Evolutionary conservation across 768 basidiomycete species (phyloP).

Genomic region (Boletus sp.): DNA sequence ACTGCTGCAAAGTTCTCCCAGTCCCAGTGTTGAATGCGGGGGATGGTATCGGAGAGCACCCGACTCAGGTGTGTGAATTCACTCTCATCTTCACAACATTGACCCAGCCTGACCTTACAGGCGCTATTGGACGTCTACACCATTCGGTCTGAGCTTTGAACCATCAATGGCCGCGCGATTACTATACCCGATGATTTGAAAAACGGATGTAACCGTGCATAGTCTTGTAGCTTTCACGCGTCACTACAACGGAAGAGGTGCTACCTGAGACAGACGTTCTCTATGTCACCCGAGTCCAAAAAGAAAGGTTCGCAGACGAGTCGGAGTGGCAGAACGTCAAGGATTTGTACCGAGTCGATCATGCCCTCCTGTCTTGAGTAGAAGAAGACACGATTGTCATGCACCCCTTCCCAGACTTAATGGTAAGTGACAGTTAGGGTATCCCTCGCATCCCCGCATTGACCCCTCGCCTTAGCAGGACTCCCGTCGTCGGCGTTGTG

Average conservation of each 20-base stretch:
- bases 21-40: slow-evolving; percentile 97
- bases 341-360: slow-evolving; percentile 90
- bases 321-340: slow-evolving; percentile 88
- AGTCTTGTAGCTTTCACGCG: slow-evolving; percentile 89
- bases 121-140: slow-evolving; percentile 88
- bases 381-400: slow-evolving; percentile 99
- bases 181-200: slow-evolving; percentile 93
- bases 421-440: slow-evolving; percentile 43
- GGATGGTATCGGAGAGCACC: slow-evolving; percentile 96
- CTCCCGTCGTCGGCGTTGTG: slow-evolving; percentile 89
- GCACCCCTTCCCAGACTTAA: slow-evolving; percentile 95
- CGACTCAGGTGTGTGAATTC: slow-evolving; percentile 69
- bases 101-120: slow-evolving; percentile 33
- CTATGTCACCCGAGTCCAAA: slow-evolving; percentile 95
- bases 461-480: slow-evolving; percentile 70
- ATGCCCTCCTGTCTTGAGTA: slow-evolving; percentile 86
- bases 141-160: slow-evolving; percentile 96
- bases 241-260: slow-evolving; percentile 85
- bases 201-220: slow-evolving; percentile 97
- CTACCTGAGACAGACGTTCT: slow-evolving; percentile 91
- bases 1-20: slow-evolving; percentile 92
- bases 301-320: slow-evolving; percentile 82
- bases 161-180: slow-evolving; percentile 93
- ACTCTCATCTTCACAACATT: neutral
- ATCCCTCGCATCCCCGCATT: slow-evolving; percentile 1